Percentiles rank a stretch among this genome's conserved stretches.
Conservation (phyloP, 2,329 filamentous ascomycete genomes). For the Balansia obtecta region DNA sequence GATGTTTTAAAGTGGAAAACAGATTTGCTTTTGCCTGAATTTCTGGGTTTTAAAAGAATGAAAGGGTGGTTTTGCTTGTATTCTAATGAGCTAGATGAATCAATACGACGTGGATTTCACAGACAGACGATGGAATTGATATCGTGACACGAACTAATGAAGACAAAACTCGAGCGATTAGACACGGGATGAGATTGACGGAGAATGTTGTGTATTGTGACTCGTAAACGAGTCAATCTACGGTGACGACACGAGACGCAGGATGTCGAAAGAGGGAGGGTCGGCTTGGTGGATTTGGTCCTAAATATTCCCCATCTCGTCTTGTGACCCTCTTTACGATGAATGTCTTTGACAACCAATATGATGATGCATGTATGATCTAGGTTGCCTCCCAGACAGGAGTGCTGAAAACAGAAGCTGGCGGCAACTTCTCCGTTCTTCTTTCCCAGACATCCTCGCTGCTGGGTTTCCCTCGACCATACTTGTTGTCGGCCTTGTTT, state of each 20-base stretch:
- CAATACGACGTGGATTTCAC: slow-evolving; percentile 3
- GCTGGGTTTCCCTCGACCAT: slow-evolving; percentile 49
- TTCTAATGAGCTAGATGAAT: slow-evolving; percentile 26
- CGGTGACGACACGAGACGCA: no score
- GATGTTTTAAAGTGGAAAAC: slow-evolving; percentile 5
- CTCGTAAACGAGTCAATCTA: no score
- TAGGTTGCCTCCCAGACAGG: slow-evolving; percentile 22
- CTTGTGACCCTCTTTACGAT: slow-evolving; percentile 16
- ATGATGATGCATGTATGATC: no score
- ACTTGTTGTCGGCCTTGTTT: slow-evolving; percentile 51
- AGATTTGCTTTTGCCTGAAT: slow-evolving; percentile 18
- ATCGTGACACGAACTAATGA: no score
- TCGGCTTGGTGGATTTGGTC: slow-evolving; percentile 7
- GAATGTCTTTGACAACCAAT: no score
- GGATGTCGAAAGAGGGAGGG: no score
- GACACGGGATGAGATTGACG: no score
- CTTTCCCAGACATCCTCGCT: slow-evolving; percentile 88
- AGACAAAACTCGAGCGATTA: no score
- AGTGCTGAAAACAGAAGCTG: slow-evolving; percentile 32
- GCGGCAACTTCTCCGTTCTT: slow-evolving; percentile 47
- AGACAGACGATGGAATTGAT: slow-evolving; percentile 5
- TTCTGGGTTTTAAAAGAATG: slow-evolving; percentile 25
- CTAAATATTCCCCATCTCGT: slow-evolving; percentile 21
- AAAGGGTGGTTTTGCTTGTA: slow-evolving; percentile 27
- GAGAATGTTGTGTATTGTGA: no score